Evolutionary conservation across 768 basidiomycete genomes (phyloP).

Genomic region (Pleurotus sapidus): DNA sequence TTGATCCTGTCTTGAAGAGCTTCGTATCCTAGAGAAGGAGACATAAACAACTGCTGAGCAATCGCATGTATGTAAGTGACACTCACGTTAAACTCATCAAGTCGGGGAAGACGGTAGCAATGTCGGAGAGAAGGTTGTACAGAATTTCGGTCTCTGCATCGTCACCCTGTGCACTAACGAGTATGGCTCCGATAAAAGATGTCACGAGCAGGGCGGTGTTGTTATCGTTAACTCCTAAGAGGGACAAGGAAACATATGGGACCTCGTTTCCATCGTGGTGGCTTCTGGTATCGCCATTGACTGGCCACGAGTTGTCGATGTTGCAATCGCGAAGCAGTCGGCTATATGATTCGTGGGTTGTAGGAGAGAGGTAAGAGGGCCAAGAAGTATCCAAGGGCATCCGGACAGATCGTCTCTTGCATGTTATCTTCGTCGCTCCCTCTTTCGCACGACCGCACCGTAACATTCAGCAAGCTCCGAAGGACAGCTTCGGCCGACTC

Average conservation of each 20-base stretch:
- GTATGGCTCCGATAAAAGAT: conserved; percentile 74
- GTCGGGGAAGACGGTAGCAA: conserved; percentile 67
- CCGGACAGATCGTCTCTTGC: conserved; percentile 44
- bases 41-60: background rate
- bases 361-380: conserved; percentile 71
- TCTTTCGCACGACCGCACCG: conserved; percentile 39
- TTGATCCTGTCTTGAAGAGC: conserved; percentile 72
- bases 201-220: conserved; percentile 68
- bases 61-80: conserved; percentile 3
- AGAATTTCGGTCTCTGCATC: conserved; percentile 81
- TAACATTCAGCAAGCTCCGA: conserved; percentile 60
- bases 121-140: conserved; percentile 72
- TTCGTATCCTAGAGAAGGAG: conserved; percentile 56
- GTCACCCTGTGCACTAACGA: conserved; percentile 73
- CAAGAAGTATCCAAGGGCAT: conserved; percentile 76
- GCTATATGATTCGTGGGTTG: conserved; percentile 52
- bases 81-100: conserved; percentile 72
- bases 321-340: conserved; percentile 62
- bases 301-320: conserved; percentile 42
- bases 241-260: conserved; percentile 50
- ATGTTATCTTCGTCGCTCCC: conserved; percentile 33
- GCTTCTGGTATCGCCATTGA: conserved; percentile 35
- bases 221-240: conserved; percentile 62
- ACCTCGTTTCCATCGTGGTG: conserved; percentile 40
- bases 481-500: conserved; percentile 61